A percentile compares a stretch with the other conserved stretches of the same genome.
phyloP scores from a whole-genome alignment of 805 yeast genomes.

The Wickerhamiella australiensis region DNA sequence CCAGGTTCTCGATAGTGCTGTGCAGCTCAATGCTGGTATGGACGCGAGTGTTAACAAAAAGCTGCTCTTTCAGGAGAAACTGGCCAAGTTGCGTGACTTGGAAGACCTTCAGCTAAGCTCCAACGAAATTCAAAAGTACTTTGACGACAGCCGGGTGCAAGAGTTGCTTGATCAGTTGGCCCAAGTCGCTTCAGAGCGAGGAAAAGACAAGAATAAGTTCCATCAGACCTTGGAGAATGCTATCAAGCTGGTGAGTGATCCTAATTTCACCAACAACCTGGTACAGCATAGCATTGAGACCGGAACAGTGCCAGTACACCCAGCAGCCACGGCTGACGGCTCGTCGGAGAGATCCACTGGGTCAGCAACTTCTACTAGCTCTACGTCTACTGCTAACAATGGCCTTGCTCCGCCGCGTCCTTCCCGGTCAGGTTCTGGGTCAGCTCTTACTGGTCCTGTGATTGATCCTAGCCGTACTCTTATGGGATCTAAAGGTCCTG shows the following conservation, averaged over 20 bases:
- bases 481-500: neutral
- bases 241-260: neutral
- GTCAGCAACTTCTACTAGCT: neutral
- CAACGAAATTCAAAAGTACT: slow-evolving; percentile 44
- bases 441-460: neutral
- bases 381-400: neutral
- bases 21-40: slow-evolving; percentile 55
- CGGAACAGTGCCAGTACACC: neutral
- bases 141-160: slow-evolving; percentile 13
- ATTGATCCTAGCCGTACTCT: neutral
- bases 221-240: slow-evolving; percentile 7
- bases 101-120: slow-evolving; percentile 56
- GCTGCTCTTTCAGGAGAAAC: slow-evolving; percentile 3
- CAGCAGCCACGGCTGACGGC: neutral
- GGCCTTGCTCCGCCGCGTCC: neutral
- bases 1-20: slow-evolving; percentile 21
- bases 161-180: slow-evolving; percentile 20
- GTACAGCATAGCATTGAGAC: neutral
- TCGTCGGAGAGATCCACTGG: neutral
- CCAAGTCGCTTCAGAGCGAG: slow-evolving; percentile 12
- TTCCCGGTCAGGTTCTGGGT: neutral
- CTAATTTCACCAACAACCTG: neutral
- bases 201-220: slow-evolving; percentile 9
- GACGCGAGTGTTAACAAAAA: slow-evolving; percentile 23
- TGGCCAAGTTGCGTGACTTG: slow-evolving; percentile 52